phyloP scores from a whole-genome alignment of 805 yeast genomes.

The Priceomyces medius region DNA sequence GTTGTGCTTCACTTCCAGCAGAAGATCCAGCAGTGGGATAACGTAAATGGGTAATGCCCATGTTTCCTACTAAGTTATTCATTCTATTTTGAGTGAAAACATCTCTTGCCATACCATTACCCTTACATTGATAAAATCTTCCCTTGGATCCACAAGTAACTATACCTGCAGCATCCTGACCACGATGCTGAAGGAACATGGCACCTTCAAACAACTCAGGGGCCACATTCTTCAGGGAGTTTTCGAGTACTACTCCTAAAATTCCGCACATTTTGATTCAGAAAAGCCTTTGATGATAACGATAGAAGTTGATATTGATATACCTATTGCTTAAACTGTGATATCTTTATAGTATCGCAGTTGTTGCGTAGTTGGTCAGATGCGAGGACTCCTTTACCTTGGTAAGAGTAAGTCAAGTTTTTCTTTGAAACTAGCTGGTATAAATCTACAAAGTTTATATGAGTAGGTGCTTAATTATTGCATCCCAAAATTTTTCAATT shows the following conservation, averaged over 20 bases:
- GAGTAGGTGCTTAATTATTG: no score
- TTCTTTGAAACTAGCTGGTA: neutral
- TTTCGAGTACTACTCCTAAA: constrained; percentile 80
- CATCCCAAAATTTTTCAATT: no score
- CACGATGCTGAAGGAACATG: constrained; percentile 91
- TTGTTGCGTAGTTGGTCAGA: neutral
- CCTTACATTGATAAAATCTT: constrained; percentile 94
- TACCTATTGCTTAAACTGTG: neutral
- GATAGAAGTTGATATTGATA: neutral
- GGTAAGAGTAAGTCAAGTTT: neutral
- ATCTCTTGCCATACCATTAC: constrained; percentile 98
- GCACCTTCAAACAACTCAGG: constrained; percentile 92
- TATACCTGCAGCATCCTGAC: constrained; percentile 99
- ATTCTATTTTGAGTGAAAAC: constrained; percentile 87
- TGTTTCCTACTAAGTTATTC: constrained; percentile 78
- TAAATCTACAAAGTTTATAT: neutral
- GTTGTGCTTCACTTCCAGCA: constrained; percentile 97
- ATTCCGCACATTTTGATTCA: constrained; percentile 81
- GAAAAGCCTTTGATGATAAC: neutral
- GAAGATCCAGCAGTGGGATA: constrained; percentile 98
- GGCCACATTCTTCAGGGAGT: constrained; percentile 70
- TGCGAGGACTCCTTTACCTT: neutral
- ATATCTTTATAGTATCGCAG: neutral
- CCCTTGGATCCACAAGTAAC: constrained; percentile 94
- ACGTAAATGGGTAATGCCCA: constrained; percentile 93